phyloP scores from a whole-genome alignment of 2,329 filamentous ascomycete species.

The Sclerotinia sclerotiorum region DNA sequence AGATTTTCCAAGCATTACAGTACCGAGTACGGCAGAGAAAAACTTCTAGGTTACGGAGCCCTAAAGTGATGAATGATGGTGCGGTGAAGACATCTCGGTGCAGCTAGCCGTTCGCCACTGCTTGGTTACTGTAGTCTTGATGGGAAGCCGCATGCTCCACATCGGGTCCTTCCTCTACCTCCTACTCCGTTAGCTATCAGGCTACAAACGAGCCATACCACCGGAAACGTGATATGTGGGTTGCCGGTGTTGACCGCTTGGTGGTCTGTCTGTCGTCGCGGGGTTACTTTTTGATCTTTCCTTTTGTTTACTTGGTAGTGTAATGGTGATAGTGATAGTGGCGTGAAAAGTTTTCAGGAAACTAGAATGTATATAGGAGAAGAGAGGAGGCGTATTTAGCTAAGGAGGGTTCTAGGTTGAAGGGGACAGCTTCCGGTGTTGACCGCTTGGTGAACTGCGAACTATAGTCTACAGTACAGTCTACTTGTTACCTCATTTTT shows the following conservation, averaged over 20 bases:
- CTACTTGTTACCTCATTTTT: constrained; percentile 1
- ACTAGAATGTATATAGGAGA: background rate
- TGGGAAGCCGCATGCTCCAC: constrained; percentile 12
- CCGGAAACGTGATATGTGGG: constrained; percentile 18
- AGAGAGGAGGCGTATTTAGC: background rate
- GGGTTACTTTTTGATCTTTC: constrained; percentile 3
- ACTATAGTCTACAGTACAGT: background rate
- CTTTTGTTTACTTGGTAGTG: constrained; percentile 3
- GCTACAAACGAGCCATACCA: constrained; percentile 7
- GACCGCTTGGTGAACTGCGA: constrained; percentile 8
- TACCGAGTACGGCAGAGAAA: background rate
- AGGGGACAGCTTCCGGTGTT: constrained; percentile 10
- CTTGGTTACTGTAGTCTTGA: constrained; percentile 14
- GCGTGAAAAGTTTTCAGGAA: constrained; percentile 1
- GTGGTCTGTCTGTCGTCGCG: constrained; percentile 9
- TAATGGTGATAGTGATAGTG: constrained; percentile 5
- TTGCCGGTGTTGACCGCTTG: constrained; percentile 19
- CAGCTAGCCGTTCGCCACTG: constrained; percentile 16
- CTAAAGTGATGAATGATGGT: constrained; percentile 5
- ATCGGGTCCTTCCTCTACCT: background rate
- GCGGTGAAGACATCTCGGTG: constrained; percentile 20
- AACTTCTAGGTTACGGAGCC: background rate
- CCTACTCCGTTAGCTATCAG: background rate
- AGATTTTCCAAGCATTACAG: constrained; percentile 14
- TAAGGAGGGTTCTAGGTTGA: background rate